These are phyloP conservation scores for Cryomyces minteri DNA, from an alignment of 495 filamentous ascomycete species.

Conservation along the genomic window DNA sequence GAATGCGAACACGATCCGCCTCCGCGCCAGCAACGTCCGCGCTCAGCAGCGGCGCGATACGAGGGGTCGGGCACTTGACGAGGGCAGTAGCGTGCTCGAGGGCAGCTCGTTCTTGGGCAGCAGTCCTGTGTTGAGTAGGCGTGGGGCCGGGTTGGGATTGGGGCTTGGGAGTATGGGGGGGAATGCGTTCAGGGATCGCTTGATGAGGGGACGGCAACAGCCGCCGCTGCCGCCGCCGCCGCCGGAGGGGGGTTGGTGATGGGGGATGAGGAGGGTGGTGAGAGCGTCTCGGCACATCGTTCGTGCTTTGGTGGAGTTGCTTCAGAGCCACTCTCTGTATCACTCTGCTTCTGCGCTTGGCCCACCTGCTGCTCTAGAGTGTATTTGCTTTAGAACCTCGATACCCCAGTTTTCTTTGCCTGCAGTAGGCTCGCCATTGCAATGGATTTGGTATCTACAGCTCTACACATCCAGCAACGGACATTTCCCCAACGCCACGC, in stretches of 20 bases:
- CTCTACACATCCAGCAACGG: neutral
- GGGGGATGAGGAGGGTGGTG: neutral
- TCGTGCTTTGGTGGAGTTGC: neutral
- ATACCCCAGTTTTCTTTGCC: no score
- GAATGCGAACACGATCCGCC: no score
- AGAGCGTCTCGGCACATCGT: no score
- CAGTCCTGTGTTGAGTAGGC: slow-evolving; percentile 4
- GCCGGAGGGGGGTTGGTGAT: neutral
- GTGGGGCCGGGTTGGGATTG: neutral
- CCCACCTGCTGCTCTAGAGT: neutral
- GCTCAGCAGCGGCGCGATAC: neutral
- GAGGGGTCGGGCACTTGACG: slow-evolving; percentile 7
- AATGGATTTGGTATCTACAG: neutral
- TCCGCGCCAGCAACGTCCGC: neutral
- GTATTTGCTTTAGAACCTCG: no score
- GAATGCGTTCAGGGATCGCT: neutral
- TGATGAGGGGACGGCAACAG: neutral
- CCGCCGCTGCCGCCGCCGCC: neutral
- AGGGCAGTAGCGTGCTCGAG: slow-evolving; percentile 2
- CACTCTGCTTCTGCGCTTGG: neutral
- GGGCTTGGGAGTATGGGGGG: neutral
- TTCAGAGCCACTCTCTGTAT: neutral
- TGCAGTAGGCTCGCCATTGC: neutral
- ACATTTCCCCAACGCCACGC: neutral
- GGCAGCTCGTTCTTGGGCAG: slow-evolving; percentile 12